These are phyloP conservation scores for Dactylellina cionopaga DNA, from an alignment of 2,329 filamentous ascomycete species.

Conservation along the genomic window DNA sequence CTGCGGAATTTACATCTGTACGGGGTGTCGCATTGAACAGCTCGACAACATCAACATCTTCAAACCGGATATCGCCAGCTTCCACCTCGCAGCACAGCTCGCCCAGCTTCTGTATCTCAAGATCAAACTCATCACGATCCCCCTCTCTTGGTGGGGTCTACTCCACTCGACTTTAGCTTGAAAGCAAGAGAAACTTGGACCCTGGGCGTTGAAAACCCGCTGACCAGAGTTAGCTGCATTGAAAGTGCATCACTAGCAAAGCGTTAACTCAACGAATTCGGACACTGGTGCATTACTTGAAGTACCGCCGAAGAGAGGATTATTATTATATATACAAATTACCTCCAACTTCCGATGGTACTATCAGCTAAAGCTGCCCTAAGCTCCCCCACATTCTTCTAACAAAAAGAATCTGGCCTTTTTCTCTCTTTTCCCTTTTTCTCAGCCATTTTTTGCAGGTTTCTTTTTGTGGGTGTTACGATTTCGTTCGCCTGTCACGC, in stretches of 20 bases:
- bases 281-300: not conserved
- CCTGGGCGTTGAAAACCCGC: slow-evolving; percentile 38
- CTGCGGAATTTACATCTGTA: not conserved
- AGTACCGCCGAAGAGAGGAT: not conserved
- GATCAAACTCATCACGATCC: slow-evolving; percentile 29
- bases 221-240: slow-evolving; percentile 51
- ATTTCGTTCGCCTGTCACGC: slow-evolving; percentile 48
- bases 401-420: slow-evolving; percentile 11
- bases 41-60: not conserved
- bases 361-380: not conserved
- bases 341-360: not conserved
- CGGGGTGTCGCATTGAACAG: not conserved
- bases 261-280: not conserved
- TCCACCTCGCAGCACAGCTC: no score
- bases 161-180: no score
- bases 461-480: slow-evolving; percentile 22
- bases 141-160: no score
- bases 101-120: no score
- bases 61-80: slow-evolving; percentile 44
- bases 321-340: not conserved
- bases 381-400: slow-evolving; percentile 6
- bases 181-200: no score
- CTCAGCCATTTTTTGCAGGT: not conserved
- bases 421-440: not conserved
- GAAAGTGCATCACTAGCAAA: slow-evolving; percentile 29